These are phyloP conservation scores for Xylaria sp. DNA, from an alignment of 2,329 filamentous ascomycete species.

Conservation along the genomic window DNA sequence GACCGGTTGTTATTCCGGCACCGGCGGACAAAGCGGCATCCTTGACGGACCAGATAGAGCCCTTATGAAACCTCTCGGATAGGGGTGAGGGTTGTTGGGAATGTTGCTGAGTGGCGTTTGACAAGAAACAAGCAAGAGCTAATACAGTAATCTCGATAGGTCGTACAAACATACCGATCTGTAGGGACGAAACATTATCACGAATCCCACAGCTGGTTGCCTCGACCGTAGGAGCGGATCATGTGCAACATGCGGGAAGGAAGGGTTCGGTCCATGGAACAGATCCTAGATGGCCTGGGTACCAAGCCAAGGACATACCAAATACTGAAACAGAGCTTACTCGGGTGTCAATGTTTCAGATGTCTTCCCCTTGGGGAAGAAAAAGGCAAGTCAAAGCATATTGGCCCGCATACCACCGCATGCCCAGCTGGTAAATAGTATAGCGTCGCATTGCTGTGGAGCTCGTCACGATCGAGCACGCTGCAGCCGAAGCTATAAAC, in stretches of 20 bases:
- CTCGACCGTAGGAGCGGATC: slow-evolving; percentile 24
- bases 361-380: slow-evolving; percentile 23
- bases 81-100: not conserved
- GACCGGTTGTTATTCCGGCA: slow-evolving; percentile 39
- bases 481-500: slow-evolving; percentile 35
- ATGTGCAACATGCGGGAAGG: slow-evolving; percentile 28
- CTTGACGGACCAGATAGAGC: slow-evolving; percentile 30
- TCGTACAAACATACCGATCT: slow-evolving; percentile 6
- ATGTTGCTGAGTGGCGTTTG: not conserved
- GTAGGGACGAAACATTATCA: slow-evolving; percentile 21
- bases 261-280: slow-evolving; percentile 32
- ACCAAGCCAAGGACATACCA: slow-evolving; percentile 26
- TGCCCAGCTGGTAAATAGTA: slow-evolving; percentile 31
- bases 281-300: slow-evolving; percentile 12
- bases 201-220: slow-evolving; percentile 22
- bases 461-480: slow-evolving; percentile 36
- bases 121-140: slow-evolving; percentile 1
- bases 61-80: slow-evolving; percentile 10
- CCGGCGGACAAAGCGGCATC: slow-evolving; percentile 24
- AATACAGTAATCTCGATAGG: slow-evolving; percentile 22
- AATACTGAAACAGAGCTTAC: slow-evolving; percentile 44
- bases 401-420: slow-evolving; percentile 29
- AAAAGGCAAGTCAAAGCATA: slow-evolving; percentile 40
- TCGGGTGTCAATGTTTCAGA: slow-evolving; percentile 45
- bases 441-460: slow-evolving; percentile 38